These are phyloP conservation scores for Populus trichocarpa DNA, from an alignment of 441 rosid genomes.

Conservation along the genomic window DNA sequence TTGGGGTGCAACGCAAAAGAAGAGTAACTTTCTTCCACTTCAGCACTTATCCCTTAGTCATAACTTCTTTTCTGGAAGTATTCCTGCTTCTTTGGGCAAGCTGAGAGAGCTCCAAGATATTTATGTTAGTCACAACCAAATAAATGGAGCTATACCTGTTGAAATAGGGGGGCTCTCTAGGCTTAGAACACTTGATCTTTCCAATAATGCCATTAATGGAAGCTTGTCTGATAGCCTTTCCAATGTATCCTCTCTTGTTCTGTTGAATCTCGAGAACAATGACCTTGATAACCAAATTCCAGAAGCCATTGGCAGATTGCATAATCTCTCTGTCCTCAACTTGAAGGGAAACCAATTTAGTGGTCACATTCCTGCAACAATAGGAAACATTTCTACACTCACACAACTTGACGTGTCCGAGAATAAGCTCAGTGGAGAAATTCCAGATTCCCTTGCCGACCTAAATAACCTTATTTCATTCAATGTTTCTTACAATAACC, in stretches of 20 bases:
- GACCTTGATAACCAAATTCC: slow-evolving; percentile 47
- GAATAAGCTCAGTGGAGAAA: slow-evolving; percentile 52
- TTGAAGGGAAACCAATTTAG: slow-evolving; percentile 45
- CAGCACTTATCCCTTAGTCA: slow-evolving; percentile 34
- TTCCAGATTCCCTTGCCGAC: slow-evolving; percentile 53
- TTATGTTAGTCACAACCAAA: slow-evolving; percentile 39
- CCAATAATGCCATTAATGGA: slow-evolving; percentile 43
- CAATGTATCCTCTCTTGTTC: slow-evolving; percentile 37
- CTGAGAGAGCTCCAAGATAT: slow-evolving; percentile 43
- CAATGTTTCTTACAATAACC: slow-evolving; percentile 70
- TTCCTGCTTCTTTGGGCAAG: slow-evolving; percentile 41
- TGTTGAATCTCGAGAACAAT: slow-evolving; percentile 39
- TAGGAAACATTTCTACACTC: slow-evolving; percentile 54
- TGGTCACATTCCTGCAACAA: slow-evolving; percentile 48
- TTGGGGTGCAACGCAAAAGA: slow-evolving; percentile 28
- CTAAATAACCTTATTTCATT: slow-evolving; percentile 40
- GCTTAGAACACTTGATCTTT: slow-evolving; percentile 37
- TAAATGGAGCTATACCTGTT: slow-evolving; percentile 42
- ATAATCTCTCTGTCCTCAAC: slow-evolving; percentile 49
- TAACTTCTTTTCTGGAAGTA: slow-evolving; percentile 38
- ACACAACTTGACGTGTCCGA: slow-evolving; percentile 52
- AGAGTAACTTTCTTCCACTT: slow-evolving; percentile 19
- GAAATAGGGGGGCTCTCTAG: slow-evolving; percentile 39
- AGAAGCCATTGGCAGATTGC: slow-evolving; percentile 38
- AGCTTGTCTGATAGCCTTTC: slow-evolving; percentile 37